Conservation (phyloP, 2,329 filamentous ascomycete genomes). For the Claviceps paspali region DNA sequence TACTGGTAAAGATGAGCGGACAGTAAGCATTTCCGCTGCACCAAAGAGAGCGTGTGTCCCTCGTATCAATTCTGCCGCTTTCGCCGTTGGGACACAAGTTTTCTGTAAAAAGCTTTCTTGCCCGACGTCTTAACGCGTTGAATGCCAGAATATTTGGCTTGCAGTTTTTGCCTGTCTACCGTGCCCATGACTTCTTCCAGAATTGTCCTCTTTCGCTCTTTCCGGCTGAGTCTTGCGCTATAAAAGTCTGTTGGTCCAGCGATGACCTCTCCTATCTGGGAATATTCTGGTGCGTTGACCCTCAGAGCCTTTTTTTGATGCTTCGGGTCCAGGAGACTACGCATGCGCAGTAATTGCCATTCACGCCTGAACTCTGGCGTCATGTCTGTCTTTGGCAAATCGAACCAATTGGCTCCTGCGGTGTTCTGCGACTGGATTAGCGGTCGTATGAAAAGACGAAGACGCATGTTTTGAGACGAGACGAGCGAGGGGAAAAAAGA, state of each 20-base stretch:
- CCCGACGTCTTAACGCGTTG: slow-evolving; percentile 72
- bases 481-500: too few relatives aligned
- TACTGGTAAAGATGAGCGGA: too few relatives aligned
- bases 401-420: slow-evolving; percentile 73
- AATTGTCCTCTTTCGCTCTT: slow-evolving; percentile 75
- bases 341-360: slow-evolving; percentile 77
- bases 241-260: slow-evolving; percentile 82
- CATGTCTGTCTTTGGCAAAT: slow-evolving; percentile 69
- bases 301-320: slow-evolving; percentile 84
- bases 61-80: slow-evolving; percentile 10
- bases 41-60: too few relatives aligned
- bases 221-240: slow-evolving; percentile 66
- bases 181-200: slow-evolving; percentile 60
- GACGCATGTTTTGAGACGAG: neutral
- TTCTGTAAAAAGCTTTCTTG: slow-evolving; percentile 81
- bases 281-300: slow-evolving; percentile 55
- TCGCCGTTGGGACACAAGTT: slow-evolving; percentile 38
- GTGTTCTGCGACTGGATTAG: slow-evolving; percentile 28
- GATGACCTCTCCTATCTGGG: slow-evolving; percentile 76
- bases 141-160: slow-evolving; percentile 74
- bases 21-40: too few relatives aligned
- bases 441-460: neutral
- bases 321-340: slow-evolving; percentile 77
- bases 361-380: slow-evolving; percentile 81
- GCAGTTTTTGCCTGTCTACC: slow-evolving; percentile 51